Percentiles rank a stretch among this genome's conserved stretches.
Evolutionary conservation across 768 basidiomycete species (phyloP).

Genomic region (button mushroom (Agaricus bisporus)): DNA sequence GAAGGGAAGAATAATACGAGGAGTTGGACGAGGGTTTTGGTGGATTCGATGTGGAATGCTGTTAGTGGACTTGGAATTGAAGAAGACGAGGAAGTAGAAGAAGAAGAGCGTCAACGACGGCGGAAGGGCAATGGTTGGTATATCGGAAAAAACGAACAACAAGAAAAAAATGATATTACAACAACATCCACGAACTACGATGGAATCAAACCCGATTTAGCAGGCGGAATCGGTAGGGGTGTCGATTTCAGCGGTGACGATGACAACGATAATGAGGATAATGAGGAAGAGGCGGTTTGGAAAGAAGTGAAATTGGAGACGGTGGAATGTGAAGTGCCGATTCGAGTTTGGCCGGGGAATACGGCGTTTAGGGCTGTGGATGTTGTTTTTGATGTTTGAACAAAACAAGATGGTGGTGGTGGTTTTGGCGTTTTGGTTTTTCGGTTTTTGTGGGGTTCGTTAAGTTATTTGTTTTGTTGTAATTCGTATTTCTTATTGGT

Average conservation of each 20-base stretch:
- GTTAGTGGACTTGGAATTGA: conserved; percentile 16
- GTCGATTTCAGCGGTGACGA: conserved; percentile 40
- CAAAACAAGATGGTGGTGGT: no score
- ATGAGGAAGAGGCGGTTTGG: conserved; percentile 32
- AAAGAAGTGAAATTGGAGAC: conserved; percentile 68
- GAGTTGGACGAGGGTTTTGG: conserved; percentile 36
- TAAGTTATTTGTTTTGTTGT: no score
- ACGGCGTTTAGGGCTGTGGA: conserved; percentile 79
- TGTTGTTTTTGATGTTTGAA: conserved; percentile 69
- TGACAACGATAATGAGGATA: conserved; percentile 43
- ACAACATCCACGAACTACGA: conserved; percentile 27
- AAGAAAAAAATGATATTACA: no score
- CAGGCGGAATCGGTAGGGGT: conserved; percentile 45
- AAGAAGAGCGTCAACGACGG: conserved; percentile 31
- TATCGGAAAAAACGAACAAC: no score
- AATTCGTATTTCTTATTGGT: no score
- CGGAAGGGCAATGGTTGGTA: conserved; percentile 18
- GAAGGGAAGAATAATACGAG: conserved; percentile 16
- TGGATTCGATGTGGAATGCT: conserved; percentile 19
- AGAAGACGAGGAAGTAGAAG: conserved; percentile 36
- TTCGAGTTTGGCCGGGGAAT: conserved; percentile 85
- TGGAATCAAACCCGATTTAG: conserved; percentile 39
- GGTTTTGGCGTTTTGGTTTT: no score
- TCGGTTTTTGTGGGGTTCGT: no score
- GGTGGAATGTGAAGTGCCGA: conserved; percentile 91